These are phyloP conservation scores for Curvularia sp. DNA, from an alignment of 2,329 filamentous ascomycete genomes.

Conservation along the genomic window DNA sequence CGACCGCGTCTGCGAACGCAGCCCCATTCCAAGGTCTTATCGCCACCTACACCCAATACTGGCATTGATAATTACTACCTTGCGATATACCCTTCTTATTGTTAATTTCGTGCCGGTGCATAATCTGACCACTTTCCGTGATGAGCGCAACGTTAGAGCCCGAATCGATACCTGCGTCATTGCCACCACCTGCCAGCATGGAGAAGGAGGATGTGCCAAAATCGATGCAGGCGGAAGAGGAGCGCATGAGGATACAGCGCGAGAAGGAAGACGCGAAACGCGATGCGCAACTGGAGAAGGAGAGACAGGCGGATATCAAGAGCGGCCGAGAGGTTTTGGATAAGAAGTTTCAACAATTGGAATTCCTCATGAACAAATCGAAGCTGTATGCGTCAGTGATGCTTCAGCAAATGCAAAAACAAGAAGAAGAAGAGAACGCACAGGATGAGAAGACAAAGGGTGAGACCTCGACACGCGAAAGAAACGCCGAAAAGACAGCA, in stretches of 20 bases:
- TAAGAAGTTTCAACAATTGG: slow-evolving; percentile 60
- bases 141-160: slow-evolving; percentile 31
- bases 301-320: slow-evolving; percentile 56
- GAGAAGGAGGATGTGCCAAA: slow-evolving; percentile 44
- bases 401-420: slow-evolving; percentile 61
- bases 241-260: slow-evolving; percentile 53
- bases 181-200: slow-evolving; percentile 43
- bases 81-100: neutral
- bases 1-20: slow-evolving; percentile 20
- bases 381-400: slow-evolving; percentile 60
- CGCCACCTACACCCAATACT: slow-evolving; percentile 21
- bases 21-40: slow-evolving; percentile 13
- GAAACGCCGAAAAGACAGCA: slow-evolving; percentile 57
- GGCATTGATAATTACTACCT: slow-evolving; percentile 1
- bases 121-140: slow-evolving; percentile 35
- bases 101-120: neutral
- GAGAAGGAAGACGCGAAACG: slow-evolving; percentile 56
- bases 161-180: slow-evolving; percentile 45
- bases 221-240: slow-evolving; percentile 57
- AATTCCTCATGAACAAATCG: slow-evolving; percentile 59
- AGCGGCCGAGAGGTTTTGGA: slow-evolving; percentile 57
- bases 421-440: slow-evolving; percentile 57
- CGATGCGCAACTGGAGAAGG: slow-evolving; percentile 53
- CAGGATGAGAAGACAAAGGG: slow-evolving; percentile 57
- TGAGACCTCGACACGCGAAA: slow-evolving; percentile 55